Percentiles rank a stretch among this genome's conserved stretches.
Conservation (phyloP, 2,329 filamentous ascomycete species). For the Trichoderma gracile region DNA sequence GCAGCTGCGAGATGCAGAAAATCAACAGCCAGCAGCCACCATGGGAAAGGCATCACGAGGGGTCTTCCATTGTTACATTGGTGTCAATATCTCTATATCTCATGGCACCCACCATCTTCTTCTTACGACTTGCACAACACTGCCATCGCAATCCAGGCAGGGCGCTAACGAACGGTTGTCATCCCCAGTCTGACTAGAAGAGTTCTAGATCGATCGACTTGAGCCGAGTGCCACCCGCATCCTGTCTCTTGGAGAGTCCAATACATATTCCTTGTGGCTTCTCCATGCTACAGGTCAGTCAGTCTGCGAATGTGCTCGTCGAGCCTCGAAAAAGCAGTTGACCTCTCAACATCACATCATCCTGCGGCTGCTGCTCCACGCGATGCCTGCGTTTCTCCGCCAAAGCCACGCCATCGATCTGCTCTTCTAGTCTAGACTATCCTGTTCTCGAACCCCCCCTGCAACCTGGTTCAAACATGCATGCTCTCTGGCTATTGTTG, state of each 20-base stretch:
- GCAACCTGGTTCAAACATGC: too few species aligned
- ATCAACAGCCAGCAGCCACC: not conserved
- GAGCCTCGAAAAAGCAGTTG: not conserved
- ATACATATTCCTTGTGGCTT: conserved; percentile 1
- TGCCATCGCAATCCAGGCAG: conserved; percentile 2
- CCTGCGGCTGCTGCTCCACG: not conserved
- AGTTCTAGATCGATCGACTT: not conserved
- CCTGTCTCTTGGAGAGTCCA: not conserved
- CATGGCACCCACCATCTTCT: not conserved
- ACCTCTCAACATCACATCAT: not conserved
- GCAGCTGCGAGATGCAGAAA: not conserved
- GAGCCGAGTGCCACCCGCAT: conserved; percentile 17
- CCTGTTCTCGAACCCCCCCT: too few species aligned
- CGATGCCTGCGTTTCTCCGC: not conserved
- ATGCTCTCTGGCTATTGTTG: not conserved
- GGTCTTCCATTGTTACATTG: not conserved
- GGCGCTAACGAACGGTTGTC: not conserved
- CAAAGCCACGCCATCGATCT: not conserved
- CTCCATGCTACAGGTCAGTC: not conserved
- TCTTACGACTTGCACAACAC: not conserved
- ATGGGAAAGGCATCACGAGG: not conserved
- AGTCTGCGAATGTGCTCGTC: not conserved
- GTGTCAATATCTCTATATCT: not conserved
- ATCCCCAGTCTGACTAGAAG: not conserved
- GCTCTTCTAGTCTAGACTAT: conserved; percentile 12